Percentiles rank a stretch among this genome's conserved stretches.
These are phyloP conservation scores for Penicillium sp. DNA, from an alignment of 2,329 filamentous ascomycete species.

Conservation along the genomic window DNA sequence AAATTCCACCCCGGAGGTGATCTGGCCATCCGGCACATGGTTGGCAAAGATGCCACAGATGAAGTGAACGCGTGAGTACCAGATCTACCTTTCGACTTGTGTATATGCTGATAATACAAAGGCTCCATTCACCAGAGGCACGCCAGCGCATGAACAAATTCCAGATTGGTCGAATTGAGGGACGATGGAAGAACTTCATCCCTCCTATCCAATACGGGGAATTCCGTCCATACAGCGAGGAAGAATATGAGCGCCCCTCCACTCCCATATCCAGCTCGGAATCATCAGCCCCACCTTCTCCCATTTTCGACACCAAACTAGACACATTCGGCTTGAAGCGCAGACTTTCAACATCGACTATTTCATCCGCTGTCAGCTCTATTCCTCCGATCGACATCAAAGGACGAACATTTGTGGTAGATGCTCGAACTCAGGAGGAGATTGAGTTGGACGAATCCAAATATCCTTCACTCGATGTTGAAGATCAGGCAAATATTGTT, in stretches of 20 bases:
- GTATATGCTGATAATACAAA: conserved; percentile 39
- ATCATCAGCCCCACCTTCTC: conserved; percentile 56
- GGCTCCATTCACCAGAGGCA: conserved; percentile 79
- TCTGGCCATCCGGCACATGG: conserved; percentile 85
- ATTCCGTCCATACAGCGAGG: conserved; percentile 58
- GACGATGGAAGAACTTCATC: conserved; percentile 78
- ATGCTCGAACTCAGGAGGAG: conserved; percentile 70
- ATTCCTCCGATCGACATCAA: conserved; percentile 9
- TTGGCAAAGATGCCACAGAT: conserved; percentile 88
- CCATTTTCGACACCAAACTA: conserved; percentile 52
- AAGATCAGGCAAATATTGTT: conserved; percentile 72
- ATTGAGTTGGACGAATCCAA: conserved; percentile 71
- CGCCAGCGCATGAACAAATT: conserved; percentile 73
- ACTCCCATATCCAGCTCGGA: conserved; percentile 47
- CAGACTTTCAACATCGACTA: conserved; percentile 28
- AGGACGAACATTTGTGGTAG: conserved; percentile 62
- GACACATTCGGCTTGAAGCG: conserved; percentile 40
- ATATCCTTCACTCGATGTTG: conserved; percentile 73
- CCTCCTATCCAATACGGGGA: conserved; percentile 86
- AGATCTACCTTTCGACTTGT: not conserved
- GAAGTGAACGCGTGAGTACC: conserved; percentile 77
- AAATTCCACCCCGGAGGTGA: conserved; percentile 88
- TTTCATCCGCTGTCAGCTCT: conserved; percentile 24
- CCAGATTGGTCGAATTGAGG: conserved; percentile 76
- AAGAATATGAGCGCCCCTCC: conserved; percentile 32